phyloP scores from a whole-genome alignment of 306 rosid genomes.

The Hippophae gyantsensis region DNA sequence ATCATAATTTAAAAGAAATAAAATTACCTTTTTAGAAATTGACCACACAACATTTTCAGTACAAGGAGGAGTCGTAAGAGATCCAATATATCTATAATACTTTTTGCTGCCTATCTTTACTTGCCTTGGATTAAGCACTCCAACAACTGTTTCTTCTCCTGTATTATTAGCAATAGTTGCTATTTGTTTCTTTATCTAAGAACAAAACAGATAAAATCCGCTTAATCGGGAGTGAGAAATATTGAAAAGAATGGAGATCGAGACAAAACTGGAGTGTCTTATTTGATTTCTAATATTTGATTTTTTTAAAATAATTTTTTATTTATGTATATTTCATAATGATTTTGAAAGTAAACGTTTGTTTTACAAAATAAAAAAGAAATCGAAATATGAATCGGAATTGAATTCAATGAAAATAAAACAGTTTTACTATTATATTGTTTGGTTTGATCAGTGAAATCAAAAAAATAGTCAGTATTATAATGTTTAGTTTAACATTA shows the following conservation, averaged over 20 bases:
- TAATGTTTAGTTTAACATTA: too few relatives aligned
- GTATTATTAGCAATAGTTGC: conserved; percentile 15
- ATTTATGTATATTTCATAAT: too few relatives aligned
- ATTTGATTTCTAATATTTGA: too few relatives aligned
- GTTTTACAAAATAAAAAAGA: too few relatives aligned
- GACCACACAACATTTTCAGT: conserved; percentile 55
- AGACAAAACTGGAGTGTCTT: too few relatives aligned
- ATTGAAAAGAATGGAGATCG: not conserved
- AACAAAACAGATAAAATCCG: not conserved
- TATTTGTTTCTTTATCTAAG: conserved; percentile 28
- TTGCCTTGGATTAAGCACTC: conserved; percentile 32
- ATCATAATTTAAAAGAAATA: not conserved
- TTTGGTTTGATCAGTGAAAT: too few relatives aligned
- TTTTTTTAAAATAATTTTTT: too few relatives aligned
- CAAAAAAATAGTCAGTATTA: too few relatives aligned
- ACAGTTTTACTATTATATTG: too few relatives aligned
- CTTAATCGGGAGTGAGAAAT: not conserved
- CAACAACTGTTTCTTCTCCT: conserved; percentile 18
- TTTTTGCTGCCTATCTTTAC: conserved; percentile 15
- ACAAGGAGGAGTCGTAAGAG: conserved; percentile 73
- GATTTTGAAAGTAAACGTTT: too few relatives aligned
- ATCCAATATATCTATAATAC: conserved; percentile 64
- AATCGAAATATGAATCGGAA: too few relatives aligned
- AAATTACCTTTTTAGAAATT: conserved; percentile 21
- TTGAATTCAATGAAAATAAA: too few relatives aligned